Evolutionary conservation across 1,284 basidiomycete genomes (phyloP).

Genomic region (Golubevia sp.): DNA sequence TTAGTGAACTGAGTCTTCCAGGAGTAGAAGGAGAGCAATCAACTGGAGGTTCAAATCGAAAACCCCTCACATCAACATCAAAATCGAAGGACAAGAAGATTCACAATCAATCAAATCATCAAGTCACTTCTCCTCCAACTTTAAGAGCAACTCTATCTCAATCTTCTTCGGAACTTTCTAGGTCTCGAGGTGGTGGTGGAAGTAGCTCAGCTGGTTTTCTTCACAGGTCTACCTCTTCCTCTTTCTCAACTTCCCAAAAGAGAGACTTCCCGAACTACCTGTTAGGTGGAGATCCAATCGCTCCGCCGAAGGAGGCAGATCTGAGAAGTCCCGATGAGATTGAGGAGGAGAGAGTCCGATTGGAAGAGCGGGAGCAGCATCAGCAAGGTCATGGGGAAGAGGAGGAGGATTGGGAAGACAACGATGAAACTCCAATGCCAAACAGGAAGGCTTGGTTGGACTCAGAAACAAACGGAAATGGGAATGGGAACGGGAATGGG

Average conservation of each 20-base stretch:
- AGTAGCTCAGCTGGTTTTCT: too few relatives aligned
- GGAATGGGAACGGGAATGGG: background rate
- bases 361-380: background rate
- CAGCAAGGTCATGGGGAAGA: background rate
- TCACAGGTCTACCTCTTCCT: background rate
- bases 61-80: too few relatives aligned
- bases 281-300: background rate
- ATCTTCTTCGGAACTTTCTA: too few relatives aligned
- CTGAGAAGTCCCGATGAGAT: background rate
- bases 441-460: background rate
- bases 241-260: background rate
- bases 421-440: background rate
- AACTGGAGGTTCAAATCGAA: too few relatives aligned
- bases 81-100: too few relatives aligned
- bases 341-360: background rate
- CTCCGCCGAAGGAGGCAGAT: background rate
- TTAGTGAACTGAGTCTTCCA: background rate
- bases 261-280: background rate
- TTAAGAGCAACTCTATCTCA: too few relatives aligned
- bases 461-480: too few relatives aligned
- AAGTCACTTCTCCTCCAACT: too few relatives aligned
- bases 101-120: too few relatives aligned
- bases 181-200: too few relatives aligned
- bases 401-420: background rate
- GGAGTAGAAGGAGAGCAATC: too few relatives aligned